Base-by-base conservation (phyloP, 306 rosid genomes). In the Vigna trinervia region DNA sequence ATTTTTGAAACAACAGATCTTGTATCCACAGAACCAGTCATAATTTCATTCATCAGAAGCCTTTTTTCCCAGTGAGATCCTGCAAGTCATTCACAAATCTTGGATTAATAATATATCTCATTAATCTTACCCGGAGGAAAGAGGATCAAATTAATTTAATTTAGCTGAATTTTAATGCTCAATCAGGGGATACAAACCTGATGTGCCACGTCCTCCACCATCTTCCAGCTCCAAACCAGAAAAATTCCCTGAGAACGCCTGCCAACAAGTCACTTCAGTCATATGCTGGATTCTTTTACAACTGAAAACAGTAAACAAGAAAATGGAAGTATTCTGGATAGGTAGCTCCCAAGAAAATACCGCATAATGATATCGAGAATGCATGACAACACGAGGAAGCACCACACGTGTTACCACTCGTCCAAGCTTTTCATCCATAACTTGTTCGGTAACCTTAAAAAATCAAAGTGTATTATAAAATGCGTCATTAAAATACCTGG, bases 61-160 rank as follows among this genome's bases (percentile, higher is more conserved):
- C 99, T 89, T 80, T 96, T 96, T 74, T 96, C 99, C 98, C 99
- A 92, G 71, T 96, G 99, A 65, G 98, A 96, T 23, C 99, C 99
- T 95, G 85, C 79, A 86, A 59, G 39, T 30, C 68, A 54, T 58
- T 71, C 17, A 74, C 51, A 28, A 53, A 78, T 64, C 5, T 66
- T 56, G n/a, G 17, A 20, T 53, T 69, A 60, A 7, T 69, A 54
- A 54, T 45, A 45, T 45, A 64, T 10, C 22, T 22, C 14, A 22
- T n/a, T 1, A 69, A 70, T 54, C 39, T 66, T 66, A 67, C 51
- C 58, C 62, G 68, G 28, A 36, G 68, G 28, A 45, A 51, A 46
- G 47, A 38, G 38, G 67, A 23, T 23, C 34, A 10, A 67, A 19
- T 54, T n/a, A 30, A 51, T 36, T 67, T 30, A 5, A 51, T 28